Evolutionary conservation across 2,329 filamentous ascomycete genomes (phyloP), one percentile per base, ranked within the genome.

Genomic region (Exophiala oligosperma): DNA sequence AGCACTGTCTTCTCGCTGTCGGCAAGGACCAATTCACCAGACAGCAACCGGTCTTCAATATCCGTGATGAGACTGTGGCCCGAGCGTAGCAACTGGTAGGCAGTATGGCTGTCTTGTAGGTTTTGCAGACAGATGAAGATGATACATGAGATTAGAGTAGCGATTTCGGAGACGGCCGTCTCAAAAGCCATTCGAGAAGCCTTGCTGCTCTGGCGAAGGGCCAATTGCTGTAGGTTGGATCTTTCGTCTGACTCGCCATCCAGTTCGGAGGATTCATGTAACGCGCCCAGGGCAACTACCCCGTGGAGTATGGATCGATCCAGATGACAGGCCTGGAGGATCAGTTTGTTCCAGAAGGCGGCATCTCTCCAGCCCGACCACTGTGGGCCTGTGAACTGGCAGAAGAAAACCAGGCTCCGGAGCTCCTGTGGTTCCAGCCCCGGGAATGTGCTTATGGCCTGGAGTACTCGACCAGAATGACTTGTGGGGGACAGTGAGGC

Each of bases 231-330:
- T 49, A 65, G 35, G 32, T 59, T 52, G 21, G 52, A 55, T 23
- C 54, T 44, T 47, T 63, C 59, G 41, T 60, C 54, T 9, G 58
- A 59, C 35, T 63, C 63, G 17, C 58, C 46, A 23, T 63, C 60
- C 1, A 55, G 41, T 41, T 65, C 63, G 49, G 57, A 61, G 17
- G 63, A 63, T 56, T 71, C 69, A 50, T 71, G 69, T 7, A 70
- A 49, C 5, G 69, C 66, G 11, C 69, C 69, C 7, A 70, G 53
- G 7, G 69, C 69, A 26, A 70, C 65, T 51, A 70, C 63, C 8
- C 67, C 64, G 56, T 71, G 68, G 54, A 69, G 68, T 21, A 71
- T 62, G 1, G 68, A 66, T 32, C 62, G 68, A 48, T 70, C 67
- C 9, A 67, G 60, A 41, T 70, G 67, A 32, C 64, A 69, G 11